These are phyloP conservation scores for Harrya chromipes DNA, from an alignment of 768 basidiomycete species.

Conservation along the genomic window DNA sequence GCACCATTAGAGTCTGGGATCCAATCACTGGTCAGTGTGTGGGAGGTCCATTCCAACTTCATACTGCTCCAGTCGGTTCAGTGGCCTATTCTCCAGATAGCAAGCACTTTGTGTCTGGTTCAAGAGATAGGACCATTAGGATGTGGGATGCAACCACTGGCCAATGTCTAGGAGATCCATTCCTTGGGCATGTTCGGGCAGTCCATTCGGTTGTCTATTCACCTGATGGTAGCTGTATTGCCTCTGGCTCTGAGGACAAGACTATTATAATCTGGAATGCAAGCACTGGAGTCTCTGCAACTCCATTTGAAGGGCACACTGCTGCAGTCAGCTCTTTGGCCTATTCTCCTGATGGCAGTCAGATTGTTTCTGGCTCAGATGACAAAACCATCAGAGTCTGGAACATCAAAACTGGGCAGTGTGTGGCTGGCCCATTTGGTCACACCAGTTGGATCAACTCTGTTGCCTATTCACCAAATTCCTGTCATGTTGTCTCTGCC, in stretches of 20 bases:
- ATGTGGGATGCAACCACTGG: constrained; percentile 22
- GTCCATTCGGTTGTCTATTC: constrained; percentile 16
- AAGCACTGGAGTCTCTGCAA: constrained; percentile 6
- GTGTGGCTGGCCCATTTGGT: constrained; percentile 10
- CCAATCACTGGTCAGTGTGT: constrained; percentile 15
- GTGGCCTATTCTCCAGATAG: constrained; percentile 29
- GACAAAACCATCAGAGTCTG: constrained; percentile 13
- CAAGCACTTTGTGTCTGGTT: constrained; percentile 12
- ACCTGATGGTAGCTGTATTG: constrained; percentile 20
- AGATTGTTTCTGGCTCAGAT: constrained; percentile 11
- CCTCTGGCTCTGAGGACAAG: constrained; percentile 14
- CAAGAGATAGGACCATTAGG: constrained; percentile 10
- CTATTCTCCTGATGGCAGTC: constrained; percentile 13
- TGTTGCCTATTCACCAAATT: constrained; percentile 26
- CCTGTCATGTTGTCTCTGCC: constrained; percentile 16
- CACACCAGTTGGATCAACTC: not conserved
- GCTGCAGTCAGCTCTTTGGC: not conserved
- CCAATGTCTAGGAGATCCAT: constrained; percentile 10
- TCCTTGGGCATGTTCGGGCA: constrained; percentile 3
- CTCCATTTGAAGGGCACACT: constrained; percentile 6
- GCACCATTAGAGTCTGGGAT: constrained; percentile 19
- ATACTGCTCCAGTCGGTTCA: not conserved
- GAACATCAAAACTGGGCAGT: constrained; percentile 7
- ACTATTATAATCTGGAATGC: constrained; percentile 18
- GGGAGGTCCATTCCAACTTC: not conserved